Conservation (phyloP, 176 grass and related monocot species). For the Eragrostis curvula region DNA sequence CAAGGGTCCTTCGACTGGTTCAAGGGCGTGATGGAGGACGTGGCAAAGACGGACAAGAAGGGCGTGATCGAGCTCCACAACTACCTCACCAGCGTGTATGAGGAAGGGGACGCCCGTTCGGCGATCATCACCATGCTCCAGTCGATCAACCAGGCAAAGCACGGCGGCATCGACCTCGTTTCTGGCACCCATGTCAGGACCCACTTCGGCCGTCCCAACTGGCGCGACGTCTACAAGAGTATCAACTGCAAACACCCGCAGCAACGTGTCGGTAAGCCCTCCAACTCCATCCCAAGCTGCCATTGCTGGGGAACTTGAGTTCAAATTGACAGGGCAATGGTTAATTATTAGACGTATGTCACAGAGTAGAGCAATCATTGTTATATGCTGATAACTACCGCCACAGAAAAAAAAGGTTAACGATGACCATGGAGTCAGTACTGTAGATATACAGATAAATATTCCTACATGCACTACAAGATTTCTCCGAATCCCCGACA, state of each 20-base stretch:
- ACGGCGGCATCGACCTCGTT: slow-evolving; percentile 83
- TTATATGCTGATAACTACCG: slow-evolving; percentile 22
- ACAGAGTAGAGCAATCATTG: slow-evolving; percentile 16
- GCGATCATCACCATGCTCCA: slow-evolving; percentile 95
- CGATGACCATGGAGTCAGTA: not conserved
- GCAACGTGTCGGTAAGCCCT: slow-evolving; percentile 73
- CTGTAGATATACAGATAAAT: not conserved
- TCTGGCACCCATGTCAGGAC: slow-evolving; percentile 88
- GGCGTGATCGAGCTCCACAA: slow-evolving; percentile 89
- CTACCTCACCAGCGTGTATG: slow-evolving; percentile 95
- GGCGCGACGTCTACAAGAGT: slow-evolving; percentile 82
- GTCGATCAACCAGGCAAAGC: slow-evolving; percentile 86
- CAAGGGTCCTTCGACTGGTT: slow-evolving; percentile 99
- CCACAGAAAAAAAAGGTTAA: not conserved
- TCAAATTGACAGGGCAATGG: too few species aligned
- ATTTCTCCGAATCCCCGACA: too few species aligned
- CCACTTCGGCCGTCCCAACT: slow-evolving; percentile 92
- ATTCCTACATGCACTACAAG: not conserved
- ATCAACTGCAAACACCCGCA: slow-evolving; percentile 75
- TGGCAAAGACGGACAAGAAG: slow-evolving; percentile 76
- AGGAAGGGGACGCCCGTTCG: slow-evolving; percentile 89
- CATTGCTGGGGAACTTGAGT: too few species aligned
- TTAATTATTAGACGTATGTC: too few species aligned
- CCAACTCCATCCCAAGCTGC: too few species aligned
- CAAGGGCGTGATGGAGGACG: slow-evolving; percentile 82